Evolutionary conservation across 441 rosid genomes (phyloP).

Genomic region (Erysimum cheiri): DNA sequence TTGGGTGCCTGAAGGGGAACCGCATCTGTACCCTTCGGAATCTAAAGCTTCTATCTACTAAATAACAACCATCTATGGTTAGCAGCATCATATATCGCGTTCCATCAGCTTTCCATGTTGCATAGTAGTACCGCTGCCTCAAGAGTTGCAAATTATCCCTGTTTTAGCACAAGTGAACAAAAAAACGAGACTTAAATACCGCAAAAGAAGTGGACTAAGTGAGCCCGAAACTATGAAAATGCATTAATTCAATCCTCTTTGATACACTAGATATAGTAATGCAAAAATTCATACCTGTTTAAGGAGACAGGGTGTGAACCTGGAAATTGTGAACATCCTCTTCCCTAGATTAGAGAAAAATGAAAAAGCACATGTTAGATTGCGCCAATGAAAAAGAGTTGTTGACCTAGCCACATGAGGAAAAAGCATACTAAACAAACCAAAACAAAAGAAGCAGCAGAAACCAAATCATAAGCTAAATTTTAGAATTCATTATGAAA

Average conservation of each 20-base stretch:
- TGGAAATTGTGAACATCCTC: slow-evolving; percentile 86
- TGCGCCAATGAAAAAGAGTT: neutral
- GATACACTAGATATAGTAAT: slow-evolving; percentile 19
- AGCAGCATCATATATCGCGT: slow-evolving; percentile 98
- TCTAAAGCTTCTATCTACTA: slow-evolving; percentile 89
- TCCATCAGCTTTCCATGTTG: slow-evolving; percentile 99
- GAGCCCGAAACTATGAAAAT: slow-evolving; percentile 9
- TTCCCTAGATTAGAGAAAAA: slow-evolving; percentile 60
- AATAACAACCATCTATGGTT: slow-evolving; percentile 87
- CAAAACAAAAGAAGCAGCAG: slow-evolving; percentile 2
- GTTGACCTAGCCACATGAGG: slow-evolving; percentile 5
- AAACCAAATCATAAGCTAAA: neutral
- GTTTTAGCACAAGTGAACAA: slow-evolving; percentile 40
- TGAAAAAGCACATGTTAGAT: slow-evolving; percentile 23
- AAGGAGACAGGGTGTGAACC: slow-evolving; percentile 99
- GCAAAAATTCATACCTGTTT: slow-evolving; percentile 65
- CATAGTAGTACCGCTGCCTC: slow-evolving; percentile 97
- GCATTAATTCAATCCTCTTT: slow-evolving; percentile 21
- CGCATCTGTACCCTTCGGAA: slow-evolving; percentile 98
- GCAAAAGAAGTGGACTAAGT: neutral
- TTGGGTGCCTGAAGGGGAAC: slow-evolving; percentile 76
- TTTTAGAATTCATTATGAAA: slow-evolving; percentile 5
- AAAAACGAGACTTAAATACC: slow-evolving; percentile 25
- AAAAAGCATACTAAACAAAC: slow-evolving; percentile 3
- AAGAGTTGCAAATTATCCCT: slow-evolving; percentile 93